phyloP scores from a whole-genome alignment of 371 early-diverging fungal species.

The Mucor lusitanicus region DNA sequence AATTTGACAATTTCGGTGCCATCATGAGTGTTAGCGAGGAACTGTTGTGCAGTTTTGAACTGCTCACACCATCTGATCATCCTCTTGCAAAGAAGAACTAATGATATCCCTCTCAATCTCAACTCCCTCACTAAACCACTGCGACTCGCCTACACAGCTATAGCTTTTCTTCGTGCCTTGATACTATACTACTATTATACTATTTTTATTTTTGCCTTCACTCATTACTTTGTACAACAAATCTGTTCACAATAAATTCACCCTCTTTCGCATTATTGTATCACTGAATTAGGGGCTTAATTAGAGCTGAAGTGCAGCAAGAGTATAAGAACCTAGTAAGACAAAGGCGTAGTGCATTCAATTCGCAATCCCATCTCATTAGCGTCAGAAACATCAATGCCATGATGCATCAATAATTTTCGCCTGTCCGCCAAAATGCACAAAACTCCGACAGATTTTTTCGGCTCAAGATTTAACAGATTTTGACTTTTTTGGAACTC shows the following conservation, averaged over 20 bases:
- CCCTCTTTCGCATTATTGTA: neutral
- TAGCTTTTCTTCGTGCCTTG: neutral
- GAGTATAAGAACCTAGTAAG: too few relatives aligned
- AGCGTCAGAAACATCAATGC: too few relatives aligned
- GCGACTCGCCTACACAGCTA: neutral
- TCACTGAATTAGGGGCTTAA: too few relatives aligned
- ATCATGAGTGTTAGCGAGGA: constrained; percentile 97
- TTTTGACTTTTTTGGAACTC: too few relatives aligned
- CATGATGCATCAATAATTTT: too few relatives aligned
- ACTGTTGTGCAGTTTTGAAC: constrained; percentile 88
- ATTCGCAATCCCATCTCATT: too few relatives aligned
- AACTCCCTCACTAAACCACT: neutral
- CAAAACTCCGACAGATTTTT: too few relatives aligned
- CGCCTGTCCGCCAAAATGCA: too few relatives aligned
- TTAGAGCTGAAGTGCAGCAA: too few relatives aligned
- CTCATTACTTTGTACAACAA: neutral
- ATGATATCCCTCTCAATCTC: neutral
- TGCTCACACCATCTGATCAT: constrained; percentile 48
- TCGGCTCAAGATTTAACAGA: too few relatives aligned
- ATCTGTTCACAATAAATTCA: neutral
- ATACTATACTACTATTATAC: neutral
- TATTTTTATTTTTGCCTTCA: neutral
- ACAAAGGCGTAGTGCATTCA: too few relatives aligned
- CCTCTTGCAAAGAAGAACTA: constrained; percentile 29
- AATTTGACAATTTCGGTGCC: constrained; percentile 97